phyloP scores from a whole-genome alignment of 2,329 filamentous ascomycete genomes.

The Claviceps cyperi region DNA sequence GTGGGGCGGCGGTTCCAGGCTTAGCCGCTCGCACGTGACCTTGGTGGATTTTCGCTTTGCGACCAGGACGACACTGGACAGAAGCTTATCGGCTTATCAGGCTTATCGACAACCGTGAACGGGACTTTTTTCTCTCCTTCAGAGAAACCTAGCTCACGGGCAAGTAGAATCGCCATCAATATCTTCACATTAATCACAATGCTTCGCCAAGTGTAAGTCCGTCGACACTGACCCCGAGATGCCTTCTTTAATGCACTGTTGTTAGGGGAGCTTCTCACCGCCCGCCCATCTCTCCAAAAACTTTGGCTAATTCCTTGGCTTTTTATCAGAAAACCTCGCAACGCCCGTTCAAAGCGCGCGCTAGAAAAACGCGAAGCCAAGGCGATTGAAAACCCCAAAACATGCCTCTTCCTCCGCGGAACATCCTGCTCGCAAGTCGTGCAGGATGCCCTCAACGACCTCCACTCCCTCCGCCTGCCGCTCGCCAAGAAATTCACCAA shows the following conservation, averaged over 20 bases:
- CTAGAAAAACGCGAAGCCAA: conserved; percentile 90
- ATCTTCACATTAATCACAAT: conserved; percentile 17
- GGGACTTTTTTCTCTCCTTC: conserved; percentile 10
- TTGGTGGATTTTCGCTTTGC: too few relatives aligned
- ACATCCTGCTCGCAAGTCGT: conserved; percentile 71
- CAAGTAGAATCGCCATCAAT: neutral
- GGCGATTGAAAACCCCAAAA: conserved; percentile 77
- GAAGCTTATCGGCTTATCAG: too few relatives aligned
- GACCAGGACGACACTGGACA: too few relatives aligned
- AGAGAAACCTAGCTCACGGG: neutral
- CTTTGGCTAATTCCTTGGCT: neutral
- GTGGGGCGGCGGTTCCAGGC: too few relatives aligned
- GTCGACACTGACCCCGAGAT: too few relatives aligned
- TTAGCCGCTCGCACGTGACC: too few relatives aligned
- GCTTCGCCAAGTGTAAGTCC: conserved; percentile 34
- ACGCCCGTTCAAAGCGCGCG: conserved; percentile 84
- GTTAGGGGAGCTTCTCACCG: neutral
- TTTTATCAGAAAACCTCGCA: conserved; percentile 38
- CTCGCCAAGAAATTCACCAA: conserved; percentile 85
- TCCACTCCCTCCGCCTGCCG: conserved; percentile 72
- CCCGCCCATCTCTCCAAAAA: neutral
- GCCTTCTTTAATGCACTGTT: too few relatives aligned
- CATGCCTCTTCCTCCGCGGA: conserved; percentile 76
- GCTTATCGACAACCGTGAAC: conserved; percentile 21
- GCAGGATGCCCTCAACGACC: conserved; percentile 71